phyloP scores from a whole-genome alignment of 495 filamentous ascomycete genomes.

The Clohesyomyces aquaticus region DNA sequence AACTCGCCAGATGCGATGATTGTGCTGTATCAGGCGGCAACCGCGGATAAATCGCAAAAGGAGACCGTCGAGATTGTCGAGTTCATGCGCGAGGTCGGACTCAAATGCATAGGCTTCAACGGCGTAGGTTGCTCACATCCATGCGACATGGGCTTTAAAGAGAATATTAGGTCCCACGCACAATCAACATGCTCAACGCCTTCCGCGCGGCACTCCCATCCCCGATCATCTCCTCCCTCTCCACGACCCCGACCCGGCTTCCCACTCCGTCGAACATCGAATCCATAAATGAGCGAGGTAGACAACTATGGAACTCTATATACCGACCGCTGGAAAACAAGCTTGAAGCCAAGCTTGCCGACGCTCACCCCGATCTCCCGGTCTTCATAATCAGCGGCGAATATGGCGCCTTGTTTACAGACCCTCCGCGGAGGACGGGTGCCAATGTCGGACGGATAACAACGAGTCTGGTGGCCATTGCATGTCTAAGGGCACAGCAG shows the following conservation, averaged over 20 bases:
- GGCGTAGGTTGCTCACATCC: constrained; percentile 47
- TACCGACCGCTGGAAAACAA: constrained; percentile 73
- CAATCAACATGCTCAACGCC: constrained; percentile 74
- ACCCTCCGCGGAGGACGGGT: constrained; percentile 54
- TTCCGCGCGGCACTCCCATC: constrained; percentile 63
- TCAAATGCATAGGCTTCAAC: constrained; percentile 86
- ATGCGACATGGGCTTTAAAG: not conserved
- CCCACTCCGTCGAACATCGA: constrained; percentile 56
- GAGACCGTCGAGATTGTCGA: constrained; percentile 63
- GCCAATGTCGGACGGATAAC: constrained; percentile 63
- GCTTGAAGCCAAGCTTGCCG: constrained; percentile 65
- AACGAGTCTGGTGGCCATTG: constrained; percentile 70
- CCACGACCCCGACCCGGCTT: constrained; percentile 55
- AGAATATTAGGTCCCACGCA: constrained; percentile 63
- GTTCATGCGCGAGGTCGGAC: constrained; percentile 75
- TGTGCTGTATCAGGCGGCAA: constrained; percentile 58
- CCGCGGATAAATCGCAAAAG: constrained; percentile 32
- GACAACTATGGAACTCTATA: constrained; percentile 69
- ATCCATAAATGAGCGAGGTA: constrained; percentile 58
- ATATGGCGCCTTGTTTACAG: constrained; percentile 70
- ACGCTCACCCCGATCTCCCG: constrained; percentile 74
- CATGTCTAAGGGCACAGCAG: constrained; percentile 72
- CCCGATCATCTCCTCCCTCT: constrained; percentile 51
- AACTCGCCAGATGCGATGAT: constrained; percentile 70
- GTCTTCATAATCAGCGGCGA: constrained; percentile 73